Base-by-base conservation (phyloP, 164 flowering plant species). In the Vitis labrusca region DNA sequence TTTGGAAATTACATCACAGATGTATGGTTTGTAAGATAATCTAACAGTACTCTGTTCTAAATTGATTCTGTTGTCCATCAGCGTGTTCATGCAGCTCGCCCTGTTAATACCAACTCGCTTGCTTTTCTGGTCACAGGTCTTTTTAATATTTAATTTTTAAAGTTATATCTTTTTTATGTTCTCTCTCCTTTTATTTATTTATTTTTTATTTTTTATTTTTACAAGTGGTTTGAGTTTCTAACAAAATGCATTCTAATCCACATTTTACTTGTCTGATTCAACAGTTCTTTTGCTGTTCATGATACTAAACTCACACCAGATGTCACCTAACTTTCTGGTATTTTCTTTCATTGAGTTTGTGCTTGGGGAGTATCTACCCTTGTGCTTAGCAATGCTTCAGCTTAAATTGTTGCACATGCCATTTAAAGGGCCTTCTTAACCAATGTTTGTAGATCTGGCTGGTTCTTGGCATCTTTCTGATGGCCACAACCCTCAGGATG, bases 311-410 rank as follows among this genome's bases (percentile, higher is more conserved):
- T 91, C 97, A 17, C 93, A 89, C 65, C 98, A 93, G 79, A 88
- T 96, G 92, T 83, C 97, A 59, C 89, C 97, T 9, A 93, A 91
- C 66, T 90, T 96, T 80, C 85, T 96, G 98, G 99, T 96, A 89
- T 63, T 29, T 59, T 66, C 65, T 64, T n/a, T 23, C 55, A 37
- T 27, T 44, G 23, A 51, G 37, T 59, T 4, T 56, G 44, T 59
- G 27, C 4, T 13, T n/a, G 23, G 44, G 57, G 27, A 10, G 29
- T 48, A 9, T 1, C n/a, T 10, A 30, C 47, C n/a, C 19, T 19
- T 32, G 10, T 16, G 9, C 15, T 61, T 29, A 11, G 1, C 44
- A 5, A 6, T 37, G 5, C 1, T 37, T 37, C 44, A 37, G 44
- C 44, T 37, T 37, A 37, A 37, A 37, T 37, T 37, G 44, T 37